Percentiles rank a stretch among this genome's conserved stretches.
Evolutionary conservation across 345 rosid genomes (phyloP).

Genomic region (Eucalyptus curtisii): DNA sequence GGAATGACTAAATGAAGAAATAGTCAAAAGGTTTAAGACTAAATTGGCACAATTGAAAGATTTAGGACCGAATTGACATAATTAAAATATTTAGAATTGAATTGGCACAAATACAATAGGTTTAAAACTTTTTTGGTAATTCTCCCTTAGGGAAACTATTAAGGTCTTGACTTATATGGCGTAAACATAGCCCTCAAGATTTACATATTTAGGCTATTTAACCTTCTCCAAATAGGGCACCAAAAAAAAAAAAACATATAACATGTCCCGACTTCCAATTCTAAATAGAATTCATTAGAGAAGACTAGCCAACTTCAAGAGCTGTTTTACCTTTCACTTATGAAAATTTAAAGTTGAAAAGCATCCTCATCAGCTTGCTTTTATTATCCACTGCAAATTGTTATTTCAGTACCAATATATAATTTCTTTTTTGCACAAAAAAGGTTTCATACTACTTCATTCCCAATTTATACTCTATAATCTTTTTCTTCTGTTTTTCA

Average conservation of each 20-base stretch:
- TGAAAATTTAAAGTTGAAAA: not conserved
- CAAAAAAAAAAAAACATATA: not conserved
- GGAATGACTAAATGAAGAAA: too few species aligned
- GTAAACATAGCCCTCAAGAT: not conserved
- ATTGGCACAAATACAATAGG: too few species aligned
- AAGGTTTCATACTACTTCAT: not conserved
- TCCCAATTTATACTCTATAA: not conserved
- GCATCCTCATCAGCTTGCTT: not conserved
- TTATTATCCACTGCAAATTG: not conserved
- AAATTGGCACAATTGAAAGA: too few species aligned
- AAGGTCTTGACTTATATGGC: not conserved
- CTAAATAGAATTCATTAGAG: not conserved
- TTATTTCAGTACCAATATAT: not conserved
- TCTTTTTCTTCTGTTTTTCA: not conserved
- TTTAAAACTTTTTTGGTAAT: too few species aligned
- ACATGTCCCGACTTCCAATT: not conserved
- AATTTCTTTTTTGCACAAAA: not conserved
- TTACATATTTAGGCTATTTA: not conserved
- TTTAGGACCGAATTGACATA: too few species aligned
- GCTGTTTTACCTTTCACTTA: not conserved
- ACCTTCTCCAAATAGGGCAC: not conserved
- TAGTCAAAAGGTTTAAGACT: too few species aligned
- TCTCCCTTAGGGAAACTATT: not conserved
- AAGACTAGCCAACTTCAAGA: not conserved
- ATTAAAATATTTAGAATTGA: too few species aligned